Evolutionary conservation across 495 filamentous ascomycete genomes (phyloP).

Genomic region (Podospora appendiculata): DNA sequence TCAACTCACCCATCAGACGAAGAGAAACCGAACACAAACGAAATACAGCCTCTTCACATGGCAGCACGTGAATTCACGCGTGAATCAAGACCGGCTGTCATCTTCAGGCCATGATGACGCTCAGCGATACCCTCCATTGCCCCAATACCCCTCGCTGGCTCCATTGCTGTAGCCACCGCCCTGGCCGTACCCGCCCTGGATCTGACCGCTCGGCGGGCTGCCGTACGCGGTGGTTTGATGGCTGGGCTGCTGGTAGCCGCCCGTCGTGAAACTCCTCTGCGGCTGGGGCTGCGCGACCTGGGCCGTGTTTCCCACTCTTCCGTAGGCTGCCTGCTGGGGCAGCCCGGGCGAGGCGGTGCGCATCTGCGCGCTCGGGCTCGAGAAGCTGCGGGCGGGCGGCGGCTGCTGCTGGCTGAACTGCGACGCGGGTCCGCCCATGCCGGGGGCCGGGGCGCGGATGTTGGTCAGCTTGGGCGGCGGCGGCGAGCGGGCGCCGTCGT

Average conservation of each 20-base stretch:
- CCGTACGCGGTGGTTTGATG: neutral
- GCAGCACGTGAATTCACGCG: too few relatives aligned
- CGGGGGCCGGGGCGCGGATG: conserved; percentile 19
- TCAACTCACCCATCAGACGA: too few relatives aligned
- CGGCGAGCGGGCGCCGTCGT: conserved; percentile 1
- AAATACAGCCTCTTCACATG: too few relatives aligned
- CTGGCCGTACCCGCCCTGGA: neutral
- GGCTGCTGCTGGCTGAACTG: conserved; percentile 7
- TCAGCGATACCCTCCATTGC: neutral
- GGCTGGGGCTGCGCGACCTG: conserved; percentile 18
- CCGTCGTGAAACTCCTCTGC: conserved; percentile 21
- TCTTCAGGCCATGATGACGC: too few relatives aligned
- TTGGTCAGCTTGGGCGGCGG: conserved; percentile 2
- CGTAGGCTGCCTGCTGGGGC: conserved; percentile 9
- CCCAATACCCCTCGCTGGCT: neutral
- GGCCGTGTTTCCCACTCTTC: conserved; percentile 16
- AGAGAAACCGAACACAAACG: too few relatives aligned
- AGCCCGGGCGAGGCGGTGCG: conserved; percentile 19
- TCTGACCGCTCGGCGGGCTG: neutral
- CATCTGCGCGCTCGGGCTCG: conserved; percentile 18
- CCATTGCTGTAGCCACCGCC: neutral
- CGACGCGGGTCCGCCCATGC: conserved; percentile 10
- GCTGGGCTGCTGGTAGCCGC: conserved; percentile 4
- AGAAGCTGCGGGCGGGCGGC: conserved; percentile 22
- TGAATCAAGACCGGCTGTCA: too few relatives aligned